Evolutionary conservation across 2,329 filamentous ascomycete genomes (phyloP), one percentile per base, ranked within the genome.

Genomic region (Botrytis porri): DNA sequence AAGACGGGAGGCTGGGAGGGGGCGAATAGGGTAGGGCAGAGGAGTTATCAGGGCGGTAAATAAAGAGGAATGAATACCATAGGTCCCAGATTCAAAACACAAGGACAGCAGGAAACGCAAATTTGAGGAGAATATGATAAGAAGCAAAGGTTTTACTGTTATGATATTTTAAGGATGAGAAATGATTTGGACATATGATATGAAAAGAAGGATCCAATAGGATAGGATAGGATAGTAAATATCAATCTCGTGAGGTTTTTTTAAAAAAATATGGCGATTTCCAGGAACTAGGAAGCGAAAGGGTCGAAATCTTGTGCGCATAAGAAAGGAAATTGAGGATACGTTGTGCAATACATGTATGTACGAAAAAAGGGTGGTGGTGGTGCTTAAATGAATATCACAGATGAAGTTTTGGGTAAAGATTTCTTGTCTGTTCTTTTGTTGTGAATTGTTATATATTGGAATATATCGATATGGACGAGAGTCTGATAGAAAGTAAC

Each of bases 31-130:
- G 2, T n/a, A 3, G 12, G 4, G 37, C 0, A 14, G 10, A 51
- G 1, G 25, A 9, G 10, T 10, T 10, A 2, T 43, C 12, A 1
- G 37, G 5, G 3, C 2, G 3, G 2, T 3, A 20, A 64, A 5
- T 10, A 7, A 14, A 29, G 18, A 45, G 18, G 9, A 41, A 22
- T 18, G 16, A 7, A 29, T 3, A 5, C 1, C 12, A 18, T 0
- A 29, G 25, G 37, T n/a, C 1, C 10, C 51, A 9, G 22, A 60
- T 60, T 25, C 29, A 35, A 22, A 22, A 35, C 7, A 32, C 6
- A 2, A 29, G 12, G 3, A 29, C 4, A 20, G 20, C 4, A 20
- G 20, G 20, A 14, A 35, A 60, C 0, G 4, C 20, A 20, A 2
- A 14, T 14, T 4, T 14, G 57, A 60, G 4, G 18, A 25, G 32